Evolutionary conservation across 441 rosid species (phyloP), one percentile per base, ranked within the genome.

Genomic region (Euphorbia schlechtendalii): DNA sequence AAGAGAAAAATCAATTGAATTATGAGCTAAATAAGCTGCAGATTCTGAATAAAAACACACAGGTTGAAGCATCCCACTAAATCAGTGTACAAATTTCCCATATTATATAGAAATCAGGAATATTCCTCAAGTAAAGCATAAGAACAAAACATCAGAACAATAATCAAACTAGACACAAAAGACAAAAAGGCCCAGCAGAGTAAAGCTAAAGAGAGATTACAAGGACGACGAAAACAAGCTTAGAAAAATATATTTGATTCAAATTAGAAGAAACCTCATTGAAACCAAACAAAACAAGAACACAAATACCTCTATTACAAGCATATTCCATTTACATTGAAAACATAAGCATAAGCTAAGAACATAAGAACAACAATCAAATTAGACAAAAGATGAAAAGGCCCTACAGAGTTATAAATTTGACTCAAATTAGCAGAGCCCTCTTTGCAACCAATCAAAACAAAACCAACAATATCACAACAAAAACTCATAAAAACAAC

Each of bases 281-380:
- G 6, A 3, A 32, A 32, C 34, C 3, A 32, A 32, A 32, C 34
- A 32, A 32, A 32, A 32, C 34, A 32, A 32, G 3, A 32, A 3
- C 34, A 32, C 34, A 32, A 32, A 2, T 32, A 32, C n/a, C n/a
- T n/a, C n/a, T n/a, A n/a, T n/a, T n/a, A n/a, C n/a, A 32, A 32
- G 34, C 34, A 32, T 32, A 6, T 32, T 32, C 34, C 34, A 32
- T 2, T 32, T 32, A 32, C 3, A 32, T 6, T 32, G 4, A 32
- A 32, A 32, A 32, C 34, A 32, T 32, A 32, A 32, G 25, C 34
- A 28, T 54, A 25, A 54, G 17, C 45, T 34, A 24, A 30, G 46
- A 66, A 52, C 25, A 61, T 53, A 67, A 62, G 14, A 62, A 56
- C 18, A 24, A 3, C 25, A n/a, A 11, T 21, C 66, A 67, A 66